Evolutionary conservation across 1,284 basidiomycete species (phyloP), one percentile per base, ranked within the genome.

Genomic region (Ganoderma lucidum): DNA sequence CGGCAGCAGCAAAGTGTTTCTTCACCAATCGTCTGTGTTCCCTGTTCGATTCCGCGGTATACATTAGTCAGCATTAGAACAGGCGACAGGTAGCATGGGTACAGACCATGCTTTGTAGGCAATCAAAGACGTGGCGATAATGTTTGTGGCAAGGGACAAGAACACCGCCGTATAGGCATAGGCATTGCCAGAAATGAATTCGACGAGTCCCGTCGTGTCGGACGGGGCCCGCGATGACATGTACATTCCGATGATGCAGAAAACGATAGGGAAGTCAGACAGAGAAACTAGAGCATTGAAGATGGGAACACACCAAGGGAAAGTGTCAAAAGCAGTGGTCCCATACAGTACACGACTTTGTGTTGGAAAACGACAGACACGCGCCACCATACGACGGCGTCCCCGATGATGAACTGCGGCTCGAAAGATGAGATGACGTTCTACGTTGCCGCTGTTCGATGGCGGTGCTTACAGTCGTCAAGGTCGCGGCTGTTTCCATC

Each of bases 71-170:
- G 48, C 8, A 12, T 35, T 14, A 17, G 51, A 28, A 5, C 8
- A 44, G 42, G 14, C 15, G 15, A 44, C 3, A 15, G 17, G 10
- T 6, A 10, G 8, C 23, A 14, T 14, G 39, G 39, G 9, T 15
- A 30, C 64, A 4, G 37, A 65, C 64, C 64, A 61, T 0, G 64
- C 58, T 37, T 61, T 65, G 45, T 61, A 65, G 14, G 32, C 58
- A 41, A 56, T 65, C 19, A 65, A 32, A 32, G n/a, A 61, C 2
- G 58, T 61, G 5, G 64, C 64, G 15, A 42, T 8, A 2, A 65
- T 30, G 45, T 65, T 65, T 1, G 64, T 65, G 45, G 58, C 44
- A 2, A 65, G 32, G 19, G 64, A 65, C 45, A 65, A 14, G n/a
- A 53, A 35, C 10, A 35, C 30, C 9, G 44, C 35, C 0, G 62